Evolutionary conservation across 345 rosid species (phyloP).

Genomic region (Diplotaxis tenuifolia): DNA sequence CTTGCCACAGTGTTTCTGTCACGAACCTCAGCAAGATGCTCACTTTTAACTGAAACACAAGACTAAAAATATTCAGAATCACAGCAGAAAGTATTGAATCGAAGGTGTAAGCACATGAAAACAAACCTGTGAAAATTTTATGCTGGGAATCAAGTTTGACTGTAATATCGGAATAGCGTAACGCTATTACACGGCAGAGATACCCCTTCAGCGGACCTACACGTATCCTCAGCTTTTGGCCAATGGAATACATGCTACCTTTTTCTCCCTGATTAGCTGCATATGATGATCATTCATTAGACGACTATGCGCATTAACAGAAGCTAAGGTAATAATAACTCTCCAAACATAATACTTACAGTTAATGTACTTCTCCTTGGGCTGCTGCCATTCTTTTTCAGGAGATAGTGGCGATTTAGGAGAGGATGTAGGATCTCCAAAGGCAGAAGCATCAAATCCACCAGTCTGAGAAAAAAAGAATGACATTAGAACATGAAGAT

Average conservation of each 20-base stretch:
- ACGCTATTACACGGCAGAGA: constrained; percentile 80
- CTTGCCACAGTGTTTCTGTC: constrained; percentile 53
- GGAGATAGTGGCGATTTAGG: constrained; percentile 83
- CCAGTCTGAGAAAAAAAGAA: constrained; percentile 50
- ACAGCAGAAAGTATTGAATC: background rate
- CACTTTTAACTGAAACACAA: constrained; percentile 65
- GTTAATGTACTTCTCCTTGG: constrained; percentile 35
- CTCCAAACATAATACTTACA: constrained; percentile 62
- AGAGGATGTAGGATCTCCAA: constrained; percentile 63
- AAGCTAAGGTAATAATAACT: background rate
- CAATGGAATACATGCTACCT: constrained; percentile 68
- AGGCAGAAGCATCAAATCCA: constrained; percentile 46
- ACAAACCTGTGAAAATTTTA: constrained; percentile 74
- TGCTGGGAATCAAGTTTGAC: constrained; percentile 94
- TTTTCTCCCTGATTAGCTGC: constrained; percentile 73
- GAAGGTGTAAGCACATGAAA: constrained; percentile 10
- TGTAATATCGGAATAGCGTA: constrained; percentile 74
- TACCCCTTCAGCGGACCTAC: constrained; percentile 94
- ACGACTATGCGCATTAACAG: background rate
- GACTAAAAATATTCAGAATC: constrained; percentile 23
- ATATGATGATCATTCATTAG: constrained; percentile 35
- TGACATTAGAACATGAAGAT: constrained; percentile 15
- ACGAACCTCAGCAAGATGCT: constrained; percentile 89
- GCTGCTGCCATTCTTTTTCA: constrained; percentile 47
- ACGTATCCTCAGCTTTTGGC: constrained; percentile 88